These are phyloP conservation scores for Sugiyamaella pinicola DNA, from an alignment of 1,139 yeast genomes.

Conservation along the genomic window DNA sequence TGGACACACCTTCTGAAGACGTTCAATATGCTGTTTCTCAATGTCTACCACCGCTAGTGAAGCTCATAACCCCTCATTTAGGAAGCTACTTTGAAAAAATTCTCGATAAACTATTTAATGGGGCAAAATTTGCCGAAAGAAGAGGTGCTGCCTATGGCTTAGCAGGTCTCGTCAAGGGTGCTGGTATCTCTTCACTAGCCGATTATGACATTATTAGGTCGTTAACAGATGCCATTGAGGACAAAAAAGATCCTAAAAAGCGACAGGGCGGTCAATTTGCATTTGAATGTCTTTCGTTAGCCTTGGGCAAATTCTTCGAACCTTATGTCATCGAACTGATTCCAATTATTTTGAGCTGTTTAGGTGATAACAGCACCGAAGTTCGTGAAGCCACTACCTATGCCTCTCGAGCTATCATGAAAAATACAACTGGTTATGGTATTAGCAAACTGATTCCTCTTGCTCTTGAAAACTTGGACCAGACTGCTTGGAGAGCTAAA, in stretches of 20 bases:
- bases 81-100: slow-evolving; percentile 58
- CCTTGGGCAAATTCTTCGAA: slow-evolving; percentile 77
- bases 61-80: slow-evolving; percentile 52
- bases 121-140: slow-evolving; percentile 57
- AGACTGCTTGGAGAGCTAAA: slow-evolving; percentile 93
- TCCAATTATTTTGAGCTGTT: slow-evolving; percentile 74
- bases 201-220: slow-evolving; percentile 76
- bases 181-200: slow-evolving; percentile 75
- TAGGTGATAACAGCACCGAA: slow-evolving; percentile 83
- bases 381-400: slow-evolving; percentile 88
- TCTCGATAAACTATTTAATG: slow-evolving; percentile 60
- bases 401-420: slow-evolving; percentile 89
- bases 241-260: slow-evolving; percentile 69
- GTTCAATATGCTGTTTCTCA: slow-evolving; percentile 86
- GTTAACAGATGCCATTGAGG: slow-evolving; percentile 85
- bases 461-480: slow-evolving; percentile 83
- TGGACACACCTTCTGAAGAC: slow-evolving; percentile 85
- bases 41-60: slow-evolving; percentile 81
- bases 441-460: slow-evolving; percentile 88
- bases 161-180: slow-evolving; percentile 89
- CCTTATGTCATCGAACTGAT: slow-evolving; percentile 90
- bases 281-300: slow-evolving; percentile 78
- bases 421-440: slow-evolving; percentile 88
- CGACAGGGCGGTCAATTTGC: slow-evolving; percentile 91
- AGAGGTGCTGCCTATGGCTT: slow-evolving; percentile 97